These are phyloP conservation scores for Magnusiomyces sp. DNA, from an alignment of 1,139 yeast species.

Conservation along the genomic window DNA sequence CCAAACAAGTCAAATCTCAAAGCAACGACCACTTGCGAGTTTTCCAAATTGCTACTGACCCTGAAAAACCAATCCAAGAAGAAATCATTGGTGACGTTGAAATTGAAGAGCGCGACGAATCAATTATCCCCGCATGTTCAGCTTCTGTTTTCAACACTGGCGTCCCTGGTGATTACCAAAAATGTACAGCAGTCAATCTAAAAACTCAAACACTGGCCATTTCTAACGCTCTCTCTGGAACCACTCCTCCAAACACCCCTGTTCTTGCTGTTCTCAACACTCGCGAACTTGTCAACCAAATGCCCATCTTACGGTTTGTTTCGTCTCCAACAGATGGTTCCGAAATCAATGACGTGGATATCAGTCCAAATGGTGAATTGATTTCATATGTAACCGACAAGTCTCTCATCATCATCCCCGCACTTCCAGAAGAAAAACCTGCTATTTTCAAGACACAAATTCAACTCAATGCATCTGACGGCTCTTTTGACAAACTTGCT, in stretches of 20 bases:
- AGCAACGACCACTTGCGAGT: conserved; percentile 68
- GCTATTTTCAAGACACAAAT: conserved; percentile 2
- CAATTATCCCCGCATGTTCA: conserved; percentile 7
- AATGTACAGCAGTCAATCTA: conserved; percentile 18
- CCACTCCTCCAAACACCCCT: not conserved
- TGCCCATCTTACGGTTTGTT: conserved; percentile 1
- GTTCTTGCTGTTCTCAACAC: conserved; percentile 2
- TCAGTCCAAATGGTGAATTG: conserved; percentile 20
- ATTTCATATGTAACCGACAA: conserved; percentile 20
- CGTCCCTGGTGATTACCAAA: conserved; percentile 25
- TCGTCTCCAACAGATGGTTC: conserved; percentile 9
- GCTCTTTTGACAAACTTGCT: conserved; percentile 7
- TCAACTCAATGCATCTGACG: no score
- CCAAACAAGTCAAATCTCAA: conserved; percentile 48
- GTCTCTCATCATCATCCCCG: conserved; percentile 11
- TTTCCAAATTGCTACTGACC: conserved; percentile 28
- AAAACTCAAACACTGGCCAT: conserved; percentile 20
- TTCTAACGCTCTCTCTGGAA: conserved; percentile 6
- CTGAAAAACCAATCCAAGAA: not conserved
- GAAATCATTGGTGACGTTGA: conserved; percentile 1
- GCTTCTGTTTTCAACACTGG: conserved; percentile 15
- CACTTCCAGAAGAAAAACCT: conserved; percentile 15
- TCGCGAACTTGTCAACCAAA: not conserved
- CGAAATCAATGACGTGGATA: conserved; percentile 19
- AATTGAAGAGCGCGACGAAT: conserved; percentile 25